These are phyloP conservation scores for Candida sakaeoensis DNA, from an alignment of 805 yeast genomes.

Conservation along the genomic window DNA sequence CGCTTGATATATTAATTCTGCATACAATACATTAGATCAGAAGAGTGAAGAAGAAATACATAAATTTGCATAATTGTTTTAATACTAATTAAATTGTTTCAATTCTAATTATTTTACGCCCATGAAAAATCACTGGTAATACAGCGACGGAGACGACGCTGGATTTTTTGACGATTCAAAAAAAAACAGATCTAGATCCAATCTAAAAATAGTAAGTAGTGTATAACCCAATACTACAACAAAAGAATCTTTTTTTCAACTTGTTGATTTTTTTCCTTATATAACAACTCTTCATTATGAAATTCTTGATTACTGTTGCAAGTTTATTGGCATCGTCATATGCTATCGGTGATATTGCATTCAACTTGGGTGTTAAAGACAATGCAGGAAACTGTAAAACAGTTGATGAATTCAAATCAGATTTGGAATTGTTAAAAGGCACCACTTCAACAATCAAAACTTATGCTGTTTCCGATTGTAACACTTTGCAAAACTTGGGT, in stretches of 20 bases:
- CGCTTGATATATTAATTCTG: too few species aligned
- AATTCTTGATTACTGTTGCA: conserved; percentile 44
- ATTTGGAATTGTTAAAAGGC: conserved; percentile 54
- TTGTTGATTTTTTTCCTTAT: conserved; percentile 2
- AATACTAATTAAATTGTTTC: too few species aligned
- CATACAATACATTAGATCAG: too few species aligned
- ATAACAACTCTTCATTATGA: conserved; percentile 17
- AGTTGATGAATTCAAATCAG: conserved; percentile 64
- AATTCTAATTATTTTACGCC: too few species aligned
- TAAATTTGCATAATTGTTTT: too few species aligned
- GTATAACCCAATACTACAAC: conserved; percentile 1
- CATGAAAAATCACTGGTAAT: too few species aligned
- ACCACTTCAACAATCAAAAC: conserved; percentile 72
- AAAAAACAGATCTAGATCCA: conserved; percentile 5
- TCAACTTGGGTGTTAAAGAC: conserved; percentile 82
- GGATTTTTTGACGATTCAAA: too few species aligned
- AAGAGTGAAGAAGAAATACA: too few species aligned
- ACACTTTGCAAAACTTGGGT: conserved; percentile 77
- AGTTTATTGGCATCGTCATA: conserved; percentile 46
- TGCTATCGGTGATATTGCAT: conserved; percentile 53
- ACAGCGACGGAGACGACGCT: too few species aligned
- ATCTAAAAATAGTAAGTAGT: conserved; percentile 7
- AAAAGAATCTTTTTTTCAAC: conserved; percentile 3
- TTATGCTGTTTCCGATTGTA: conserved; percentile 92
- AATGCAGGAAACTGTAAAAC: conserved; percentile 73